Percentiles rank a stretch among this genome's conserved stretches.
Evolutionary conservation across 371 early-diverging fungal genomes (phyloP).

Genomic region (Catenaria anguillulae): DNA sequence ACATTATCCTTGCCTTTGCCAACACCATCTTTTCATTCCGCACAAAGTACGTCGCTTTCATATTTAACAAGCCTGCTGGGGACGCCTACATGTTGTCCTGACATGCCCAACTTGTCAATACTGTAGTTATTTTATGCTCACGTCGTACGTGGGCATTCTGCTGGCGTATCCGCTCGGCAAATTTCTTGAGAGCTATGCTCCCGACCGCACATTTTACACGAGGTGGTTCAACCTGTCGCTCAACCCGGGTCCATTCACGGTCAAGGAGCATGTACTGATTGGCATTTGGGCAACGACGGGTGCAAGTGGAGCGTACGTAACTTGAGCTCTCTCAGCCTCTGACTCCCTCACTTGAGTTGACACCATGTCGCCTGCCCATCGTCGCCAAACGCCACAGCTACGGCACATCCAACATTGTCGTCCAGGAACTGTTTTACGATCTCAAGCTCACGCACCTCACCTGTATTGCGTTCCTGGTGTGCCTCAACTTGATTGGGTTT

Average conservation of each 20-base stretch:
- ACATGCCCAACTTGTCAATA: too few species aligned
- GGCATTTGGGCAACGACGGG: conserved; percentile 19
- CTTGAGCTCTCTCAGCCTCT: background rate
- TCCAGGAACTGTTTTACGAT: conserved; percentile 35
- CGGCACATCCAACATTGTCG: conserved; percentile 34
- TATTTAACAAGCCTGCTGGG: too few species aligned
- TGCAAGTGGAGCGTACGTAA: background rate
- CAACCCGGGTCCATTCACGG: conserved; percentile 38
- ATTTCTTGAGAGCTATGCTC: conserved; percentile 36
- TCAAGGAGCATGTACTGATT: conserved; percentile 35
- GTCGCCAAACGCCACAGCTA: too few species aligned
- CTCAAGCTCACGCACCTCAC: conserved; percentile 42
- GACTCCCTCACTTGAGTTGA: background rate
- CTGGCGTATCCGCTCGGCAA: conserved; percentile 48
- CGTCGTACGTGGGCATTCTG: conserved; percentile 44
- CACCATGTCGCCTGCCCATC: too few species aligned
- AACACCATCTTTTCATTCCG: conserved; percentile 71
- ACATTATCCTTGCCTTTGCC: conserved; percentile 40
- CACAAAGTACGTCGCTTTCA: conserved; percentile 27
- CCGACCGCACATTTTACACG: conserved; percentile 24
- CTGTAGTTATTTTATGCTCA: too few species aligned
- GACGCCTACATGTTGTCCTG: too few species aligned
- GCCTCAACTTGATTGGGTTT: conserved; percentile 63
- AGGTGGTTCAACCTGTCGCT: too few species aligned
- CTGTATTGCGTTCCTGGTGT: conserved; percentile 39